phyloP scores from a whole-genome alignment of 306 rosid species.

The Rubus idaeus region DNA sequence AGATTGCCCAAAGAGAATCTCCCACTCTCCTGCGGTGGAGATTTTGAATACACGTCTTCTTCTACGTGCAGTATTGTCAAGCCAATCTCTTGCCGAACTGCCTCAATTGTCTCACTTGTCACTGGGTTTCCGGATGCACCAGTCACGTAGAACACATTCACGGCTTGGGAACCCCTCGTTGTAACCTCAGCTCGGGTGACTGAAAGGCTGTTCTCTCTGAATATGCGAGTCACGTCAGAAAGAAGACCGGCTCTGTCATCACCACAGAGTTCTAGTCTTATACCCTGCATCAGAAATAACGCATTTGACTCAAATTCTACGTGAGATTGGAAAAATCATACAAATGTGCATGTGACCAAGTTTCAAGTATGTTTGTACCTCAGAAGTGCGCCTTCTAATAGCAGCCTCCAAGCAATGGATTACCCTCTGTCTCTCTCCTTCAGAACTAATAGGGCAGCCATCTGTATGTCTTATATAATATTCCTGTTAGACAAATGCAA shows the following conservation, averaged over 20 bases:
- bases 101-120: slow-evolving; percentile 79
- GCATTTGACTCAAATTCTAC: background rate
- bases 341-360: background rate
- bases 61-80: slow-evolving; percentile 60
- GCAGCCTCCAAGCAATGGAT: slow-evolving; percentile 98
- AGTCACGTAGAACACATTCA: slow-evolving; percentile 84
- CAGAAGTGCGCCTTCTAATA: slow-evolving; percentile 74
- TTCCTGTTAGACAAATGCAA: slow-evolving; percentile 48
- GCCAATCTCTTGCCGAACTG: slow-evolving; percentile 86
- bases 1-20: slow-evolving; percentile 67
- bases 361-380: slow-evolving; percentile 42
- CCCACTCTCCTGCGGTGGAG: slow-evolving; percentile 57
- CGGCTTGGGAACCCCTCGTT: slow-evolving; percentile 73
- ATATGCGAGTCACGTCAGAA: slow-evolving; percentile 92
- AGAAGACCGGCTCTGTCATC: slow-evolving; percentile 89
- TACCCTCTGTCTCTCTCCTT: slow-evolving; percentile 92
- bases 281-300: slow-evolving; percentile 56
- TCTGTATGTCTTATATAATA: slow-evolving; percentile 86
- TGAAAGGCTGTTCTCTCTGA: slow-evolving; percentile 91
- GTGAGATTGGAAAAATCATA: background rate
- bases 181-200: slow-evolving; percentile 90
- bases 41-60: slow-evolving; percentile 45
- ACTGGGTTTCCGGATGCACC: slow-evolving; percentile 80
- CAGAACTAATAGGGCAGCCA: slow-evolving; percentile 83
- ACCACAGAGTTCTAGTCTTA: slow-evolving; percentile 79